These are phyloP conservation scores for Aspergillus udagawae DNA, from an alignment of 2,329 filamentous ascomycete species.

Conservation along the genomic window DNA sequence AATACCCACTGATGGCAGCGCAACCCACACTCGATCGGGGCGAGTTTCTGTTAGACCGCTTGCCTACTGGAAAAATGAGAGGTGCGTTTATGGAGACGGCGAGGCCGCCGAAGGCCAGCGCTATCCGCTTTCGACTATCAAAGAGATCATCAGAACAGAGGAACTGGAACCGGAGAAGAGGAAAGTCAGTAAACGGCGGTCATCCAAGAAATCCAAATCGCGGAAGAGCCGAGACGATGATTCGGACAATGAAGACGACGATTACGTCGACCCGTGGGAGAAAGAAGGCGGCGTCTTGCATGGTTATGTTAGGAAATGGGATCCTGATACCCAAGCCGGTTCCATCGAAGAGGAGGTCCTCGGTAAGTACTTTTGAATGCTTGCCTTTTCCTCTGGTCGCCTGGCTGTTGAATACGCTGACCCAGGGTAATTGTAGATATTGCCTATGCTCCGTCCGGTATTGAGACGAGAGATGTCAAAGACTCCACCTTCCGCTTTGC, in stretches of 20 bases:
- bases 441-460: conserved; percentile 55
- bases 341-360: conserved; percentile 39
- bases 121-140: conserved; percentile 66
- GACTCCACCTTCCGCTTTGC: conserved; percentile 78
- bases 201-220: conserved; percentile 30
- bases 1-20: conserved; percentile 50
- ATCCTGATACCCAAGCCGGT: conserved; percentile 34
- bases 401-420: neutral
- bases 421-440: conserved; percentile 44
- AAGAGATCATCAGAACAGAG: conserved; percentile 72
- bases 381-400: neutral
- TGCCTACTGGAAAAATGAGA: conserved; percentile 83
- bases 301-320: conserved; percentile 44
- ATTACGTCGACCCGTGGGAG: conserved; percentile 42
- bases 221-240: conserved; percentile 36
- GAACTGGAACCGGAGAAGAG: conserved; percentile 49
- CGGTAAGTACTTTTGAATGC: conserved; percentile 29
- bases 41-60: conserved; percentile 74
- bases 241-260: conserved; percentile 38
- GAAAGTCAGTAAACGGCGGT: conserved; percentile 34
- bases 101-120: conserved; percentile 53
- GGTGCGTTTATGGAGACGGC: conserved; percentile 64
- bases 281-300: conserved; percentile 41
- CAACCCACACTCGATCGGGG: conserved; percentile 69
- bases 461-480: conserved; percentile 55